A percentile compares a stretch with the other conserved stretches of the same genome.
Conservation (phyloP, 257 asterid species). For the Solanum pimpinellifolium region DNA sequence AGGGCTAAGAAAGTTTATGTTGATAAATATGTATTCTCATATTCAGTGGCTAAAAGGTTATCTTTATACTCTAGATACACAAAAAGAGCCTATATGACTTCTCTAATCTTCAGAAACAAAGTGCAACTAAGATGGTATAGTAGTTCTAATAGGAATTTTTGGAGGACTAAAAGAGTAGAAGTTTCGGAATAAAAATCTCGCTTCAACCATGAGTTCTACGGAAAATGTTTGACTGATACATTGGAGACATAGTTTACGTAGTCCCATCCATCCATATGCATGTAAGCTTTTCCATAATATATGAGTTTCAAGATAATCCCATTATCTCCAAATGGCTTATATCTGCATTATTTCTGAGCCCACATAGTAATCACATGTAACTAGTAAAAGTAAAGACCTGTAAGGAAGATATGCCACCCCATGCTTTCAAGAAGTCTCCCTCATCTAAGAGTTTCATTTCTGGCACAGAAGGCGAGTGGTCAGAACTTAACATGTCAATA, state of each 20-base stretch:
- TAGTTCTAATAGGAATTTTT: background rate
- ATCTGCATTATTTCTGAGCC: background rate
- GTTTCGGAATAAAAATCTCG: background rate
- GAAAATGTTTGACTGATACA: background rate
- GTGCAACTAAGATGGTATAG: background rate
- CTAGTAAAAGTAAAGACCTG: constrained; percentile 37
- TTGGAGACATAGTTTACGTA: background rate
- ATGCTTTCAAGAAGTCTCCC: constrained; percentile 84
- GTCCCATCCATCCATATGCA: background rate
- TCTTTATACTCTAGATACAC: background rate
- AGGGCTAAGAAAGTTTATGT: background rate
- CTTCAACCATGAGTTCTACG: background rate
- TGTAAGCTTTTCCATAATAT: background rate
- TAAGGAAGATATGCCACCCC: constrained; percentile 97
- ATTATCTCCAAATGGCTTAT: background rate
- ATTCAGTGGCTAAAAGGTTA: background rate
- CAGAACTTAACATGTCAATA: constrained; percentile 92
- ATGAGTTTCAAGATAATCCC: background rate
- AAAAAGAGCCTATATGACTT: background rate
- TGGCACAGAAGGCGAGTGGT: constrained; percentile 86
- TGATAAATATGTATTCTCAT: background rate
- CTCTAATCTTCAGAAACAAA: background rate
- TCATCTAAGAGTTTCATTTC: constrained; percentile 69
- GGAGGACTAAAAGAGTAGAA: background rate
- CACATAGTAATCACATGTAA: background rate